phyloP scores from a whole-genome alignment of 1,139 yeast genomes.

The Entelexis paramagnoliae region DNA sequence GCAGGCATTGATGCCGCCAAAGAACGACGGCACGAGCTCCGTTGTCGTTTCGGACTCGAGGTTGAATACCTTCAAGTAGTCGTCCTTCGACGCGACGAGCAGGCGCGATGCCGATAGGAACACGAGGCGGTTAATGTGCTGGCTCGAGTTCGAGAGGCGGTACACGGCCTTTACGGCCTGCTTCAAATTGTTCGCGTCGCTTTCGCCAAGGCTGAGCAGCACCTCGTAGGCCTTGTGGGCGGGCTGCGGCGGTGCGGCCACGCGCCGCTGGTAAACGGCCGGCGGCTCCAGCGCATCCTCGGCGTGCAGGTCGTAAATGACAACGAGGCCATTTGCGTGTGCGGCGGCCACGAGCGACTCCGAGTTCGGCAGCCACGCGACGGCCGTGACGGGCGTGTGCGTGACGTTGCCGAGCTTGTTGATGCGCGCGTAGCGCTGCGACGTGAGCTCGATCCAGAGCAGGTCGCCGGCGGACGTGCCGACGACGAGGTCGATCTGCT shows the following conservation, averaged over 20 bases:
- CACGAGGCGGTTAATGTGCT: conserved; percentile 39
- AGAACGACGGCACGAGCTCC: conserved; percentile 57
- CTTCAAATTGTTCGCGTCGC: conserved; percentile 25
- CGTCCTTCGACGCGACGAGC: conserved; percentile 58
- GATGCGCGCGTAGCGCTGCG: conserved; percentile 41
- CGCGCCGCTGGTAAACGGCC: conserved; percentile 1
- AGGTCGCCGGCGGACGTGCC: conserved; percentile 48
- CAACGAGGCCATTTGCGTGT: conserved; percentile 36
- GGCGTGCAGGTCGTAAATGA: conserved; percentile 35
- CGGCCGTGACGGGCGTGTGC: conserved; percentile 32
- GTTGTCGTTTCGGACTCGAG: conserved; percentile 43
- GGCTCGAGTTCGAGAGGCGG: conserved; percentile 43
- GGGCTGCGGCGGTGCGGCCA: background rate
- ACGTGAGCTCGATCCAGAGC: conserved; percentile 45
- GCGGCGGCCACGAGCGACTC: conserved; percentile 35
- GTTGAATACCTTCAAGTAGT: conserved; percentile 42
- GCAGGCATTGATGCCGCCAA: conserved; percentile 52
- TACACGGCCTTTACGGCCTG: conserved; percentile 12
- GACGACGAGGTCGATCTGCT: conserved; percentile 39
- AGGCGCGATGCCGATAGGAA: conserved; percentile 29
- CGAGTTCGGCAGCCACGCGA: conserved; percentile 37
- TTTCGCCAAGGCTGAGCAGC: conserved; percentile 43
- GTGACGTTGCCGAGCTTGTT: conserved; percentile 40
- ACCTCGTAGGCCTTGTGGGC: conserved; percentile 8
- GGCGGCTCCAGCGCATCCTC: conserved; percentile 29